phyloP scores from a whole-genome alignment of 768 basidiomycete genomes.

The Lactifluus rugatus region DNA sequence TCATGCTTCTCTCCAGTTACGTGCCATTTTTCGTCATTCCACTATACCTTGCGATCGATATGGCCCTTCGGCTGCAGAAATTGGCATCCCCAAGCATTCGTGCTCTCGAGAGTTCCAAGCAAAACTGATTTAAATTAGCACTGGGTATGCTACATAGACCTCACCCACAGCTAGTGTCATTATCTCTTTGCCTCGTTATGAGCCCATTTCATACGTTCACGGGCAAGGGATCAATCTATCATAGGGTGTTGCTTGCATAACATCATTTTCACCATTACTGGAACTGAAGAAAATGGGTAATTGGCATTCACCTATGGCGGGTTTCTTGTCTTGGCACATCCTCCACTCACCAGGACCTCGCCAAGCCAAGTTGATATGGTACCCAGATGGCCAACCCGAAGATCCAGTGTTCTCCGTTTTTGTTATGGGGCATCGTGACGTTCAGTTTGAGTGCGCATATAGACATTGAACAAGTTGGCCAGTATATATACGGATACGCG shows the following conservation, averaged over 20 bases:
- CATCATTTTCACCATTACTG: background rate
- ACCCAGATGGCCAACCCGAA: constrained; percentile 48
- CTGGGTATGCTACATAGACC: background rate
- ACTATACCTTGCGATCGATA: constrained; percentile 62
- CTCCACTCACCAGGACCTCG: constrained; percentile 57
- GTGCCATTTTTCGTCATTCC: constrained; percentile 70
- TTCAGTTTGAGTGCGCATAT: constrained; percentile 66
- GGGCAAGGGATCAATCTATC: background rate
- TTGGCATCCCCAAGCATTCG: constrained; percentile 14
- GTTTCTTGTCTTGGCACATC: constrained; percentile 36
- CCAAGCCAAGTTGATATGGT: constrained; percentile 36
- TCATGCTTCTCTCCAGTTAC: constrained; percentile 56
- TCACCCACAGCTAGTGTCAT: too few relatives aligned
- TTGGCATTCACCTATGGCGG: background rate
- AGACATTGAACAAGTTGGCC: background rate
- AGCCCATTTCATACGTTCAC: background rate
- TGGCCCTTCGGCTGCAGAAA: constrained; percentile 33
- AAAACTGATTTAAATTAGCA: background rate
- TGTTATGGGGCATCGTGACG: constrained; percentile 49
- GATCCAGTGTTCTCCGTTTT: constrained; percentile 33
- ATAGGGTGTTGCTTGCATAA: background rate
- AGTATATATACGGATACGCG: background rate
- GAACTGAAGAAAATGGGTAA: background rate
- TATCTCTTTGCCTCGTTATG: background rate
- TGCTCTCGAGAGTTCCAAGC: constrained; percentile 1